phyloP scores from a whole-genome alignment of 495 filamentous ascomycete species.

The Lasiosphaeria miniovina region DNA sequence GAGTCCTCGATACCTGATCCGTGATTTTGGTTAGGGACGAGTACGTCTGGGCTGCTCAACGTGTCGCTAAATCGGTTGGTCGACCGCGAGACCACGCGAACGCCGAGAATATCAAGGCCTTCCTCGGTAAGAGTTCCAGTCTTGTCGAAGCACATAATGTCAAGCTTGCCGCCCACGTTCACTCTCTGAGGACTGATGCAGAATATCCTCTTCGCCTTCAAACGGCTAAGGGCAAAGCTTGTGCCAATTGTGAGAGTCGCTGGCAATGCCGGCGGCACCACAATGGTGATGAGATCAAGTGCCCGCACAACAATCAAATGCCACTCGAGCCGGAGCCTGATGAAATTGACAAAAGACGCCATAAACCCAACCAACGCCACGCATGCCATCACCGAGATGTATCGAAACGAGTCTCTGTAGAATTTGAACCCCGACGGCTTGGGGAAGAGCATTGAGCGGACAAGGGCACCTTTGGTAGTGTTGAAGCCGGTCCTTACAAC shows the following conservation, averaged over 20 bases:
- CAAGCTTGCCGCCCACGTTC: conserved; percentile 92
- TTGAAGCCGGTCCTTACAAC: conserved; percentile 93
- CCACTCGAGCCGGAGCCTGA: conserved; percentile 77
- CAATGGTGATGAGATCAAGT: conserved; percentile 94
- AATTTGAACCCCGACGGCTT: conserved; percentile 98
- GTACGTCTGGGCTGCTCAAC: conserved; percentile 43
- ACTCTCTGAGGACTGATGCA: conserved; percentile 97
- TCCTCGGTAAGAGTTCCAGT: conserved; percentile 98
- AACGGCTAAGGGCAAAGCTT: conserved; percentile 84
- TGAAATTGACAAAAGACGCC: conserved; percentile 88
- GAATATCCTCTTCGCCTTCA: conserved; percentile 87
- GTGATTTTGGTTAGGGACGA: conserved; percentile 55
- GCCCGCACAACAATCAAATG: conserved; percentile 88
- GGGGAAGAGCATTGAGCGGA: conserved; percentile 98
- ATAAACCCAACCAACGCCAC: conserved; percentile 85
- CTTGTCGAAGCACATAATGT: conserved; percentile 97
- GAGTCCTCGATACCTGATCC: conserved; percentile 55
- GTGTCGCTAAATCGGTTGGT: conserved; percentile 53
- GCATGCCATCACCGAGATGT: conserved; percentile 95
- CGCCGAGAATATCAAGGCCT: conserved; percentile 89
- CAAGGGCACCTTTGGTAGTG: conserved; percentile 93
- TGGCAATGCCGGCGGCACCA: conserved; percentile 94
- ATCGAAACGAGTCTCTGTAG: conserved; percentile 95
- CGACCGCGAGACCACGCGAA: conserved; percentile 67
- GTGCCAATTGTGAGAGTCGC: conserved; percentile 95